Percentiles rank a stretch among this genome's conserved stretches.
phyloP scores from a whole-genome alignment of 495 filamentous ascomycete species.

The Thermochaetoides thermophila region DNA sequence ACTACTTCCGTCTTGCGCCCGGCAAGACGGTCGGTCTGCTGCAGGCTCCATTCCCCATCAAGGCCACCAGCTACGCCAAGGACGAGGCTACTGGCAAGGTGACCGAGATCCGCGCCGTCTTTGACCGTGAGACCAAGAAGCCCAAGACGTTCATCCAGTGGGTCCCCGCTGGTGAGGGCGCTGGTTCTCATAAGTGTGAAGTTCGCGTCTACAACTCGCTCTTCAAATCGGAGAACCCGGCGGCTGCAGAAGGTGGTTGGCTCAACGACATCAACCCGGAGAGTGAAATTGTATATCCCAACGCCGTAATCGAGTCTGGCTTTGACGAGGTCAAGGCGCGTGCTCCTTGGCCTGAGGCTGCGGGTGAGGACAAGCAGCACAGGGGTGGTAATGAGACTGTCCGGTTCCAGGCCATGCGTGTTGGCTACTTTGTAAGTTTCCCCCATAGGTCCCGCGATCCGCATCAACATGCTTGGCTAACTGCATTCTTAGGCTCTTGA shows the following conservation, averaged over 20 bases:
- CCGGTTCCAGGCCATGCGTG: slow-evolving; percentile 83
- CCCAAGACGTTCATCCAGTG: slow-evolving; percentile 89
- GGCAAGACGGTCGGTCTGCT: slow-evolving; percentile 81
- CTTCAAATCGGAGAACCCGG: slow-evolving; percentile 75
- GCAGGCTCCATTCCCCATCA: slow-evolving; percentile 71
- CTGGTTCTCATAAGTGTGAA: slow-evolving; percentile 57
- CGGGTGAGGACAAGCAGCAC: slow-evolving; percentile 43
- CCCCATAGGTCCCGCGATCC: not conserved
- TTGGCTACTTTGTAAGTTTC: slow-evolving; percentile 59
- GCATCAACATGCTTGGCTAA: slow-evolving; percentile 7
- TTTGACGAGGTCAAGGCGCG: slow-evolving; percentile 61
- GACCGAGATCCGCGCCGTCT: slow-evolving; percentile 51
- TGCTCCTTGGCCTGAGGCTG: slow-evolving; percentile 72
- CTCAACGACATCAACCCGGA: slow-evolving; percentile 74
- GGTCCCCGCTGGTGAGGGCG: slow-evolving; percentile 47
- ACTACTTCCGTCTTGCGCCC: slow-evolving; percentile 89
- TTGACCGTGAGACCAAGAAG: slow-evolving; percentile 57
- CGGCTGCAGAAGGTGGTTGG: slow-evolving; percentile 56
- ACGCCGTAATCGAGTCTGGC: slow-evolving; percentile 74
- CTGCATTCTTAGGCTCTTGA: slow-evolving; percentile 56
- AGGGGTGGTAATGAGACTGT: slow-evolving; percentile 55
- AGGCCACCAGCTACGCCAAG: slow-evolving; percentile 59
- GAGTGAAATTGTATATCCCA: slow-evolving; percentile 59
- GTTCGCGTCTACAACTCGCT: slow-evolving; percentile 68
- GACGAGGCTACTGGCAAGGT: slow-evolving; percentile 53